Evolutionary conservation across 352 stramenopile genomes (phyloP), one percentile per base, ranked within the genome.

Genomic region (Phytopythium delawarense): DNA sequence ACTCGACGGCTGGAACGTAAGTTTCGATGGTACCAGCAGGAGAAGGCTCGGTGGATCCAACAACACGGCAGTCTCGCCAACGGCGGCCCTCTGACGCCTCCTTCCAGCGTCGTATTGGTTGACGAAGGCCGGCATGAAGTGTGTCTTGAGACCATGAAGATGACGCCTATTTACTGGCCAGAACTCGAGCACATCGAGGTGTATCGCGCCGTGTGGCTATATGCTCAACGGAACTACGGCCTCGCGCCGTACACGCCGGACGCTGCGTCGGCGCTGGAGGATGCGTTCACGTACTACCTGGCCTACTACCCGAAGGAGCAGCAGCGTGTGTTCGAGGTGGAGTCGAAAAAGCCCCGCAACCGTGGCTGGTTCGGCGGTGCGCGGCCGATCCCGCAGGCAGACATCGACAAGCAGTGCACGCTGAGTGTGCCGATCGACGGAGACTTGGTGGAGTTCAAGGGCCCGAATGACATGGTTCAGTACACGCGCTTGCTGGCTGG

Each of bases 81-180:
- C 8, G 55, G 55, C n/a, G 72, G 75, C 6, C 81, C 85, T 20
- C 44, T 74, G 28, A 39, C 63, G 7, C 37, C 59, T 32, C 79
- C 79, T 30, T 75, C 76, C 12, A 74, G 72, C 16, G 72, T 90
- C 28, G 87, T 96, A 9, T 23, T 91, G 5, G 87, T 96, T 0
- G 85, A 96, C 56, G 79, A 94, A 83, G 87, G 87, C 7, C 81
- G 85, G 9, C 74, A 91, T 61, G 84, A 94, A 59, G 87, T 96
- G 15, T 80, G 84, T 40, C 57, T 96, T 35, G 81, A 90, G 32
- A 81, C 69, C 1, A 92, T 93, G 83, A 68, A 69, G 16, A 93
- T 94, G 81, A 89, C 54, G 46, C 81, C 83, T 0, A 81, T 96
- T 52, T 96, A 94, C 56, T 96, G 87, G 87, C 70, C 75, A 7